Evolutionary conservation across 176 grass and related monocot species (phyloP).

Genomic region (Tuctoria greenei): DNA sequence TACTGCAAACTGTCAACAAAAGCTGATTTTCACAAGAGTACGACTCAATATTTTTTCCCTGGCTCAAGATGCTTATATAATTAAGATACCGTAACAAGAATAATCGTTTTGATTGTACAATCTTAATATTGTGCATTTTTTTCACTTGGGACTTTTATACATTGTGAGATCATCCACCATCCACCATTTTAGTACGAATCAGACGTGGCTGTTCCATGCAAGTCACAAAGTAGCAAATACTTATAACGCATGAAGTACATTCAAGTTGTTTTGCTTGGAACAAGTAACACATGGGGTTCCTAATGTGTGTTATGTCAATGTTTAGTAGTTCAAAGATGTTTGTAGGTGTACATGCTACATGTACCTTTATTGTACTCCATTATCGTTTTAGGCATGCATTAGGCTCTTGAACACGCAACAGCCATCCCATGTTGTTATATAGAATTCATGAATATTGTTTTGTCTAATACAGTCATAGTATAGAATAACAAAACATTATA

Average conservation of each 20-base stretch:
- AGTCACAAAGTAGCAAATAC: no score
- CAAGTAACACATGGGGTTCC: background rate
- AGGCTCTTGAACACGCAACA: background rate
- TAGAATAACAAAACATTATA: background rate
- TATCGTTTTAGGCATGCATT: background rate
- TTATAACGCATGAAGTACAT: background rate
- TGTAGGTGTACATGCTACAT: background rate
- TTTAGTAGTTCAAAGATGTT: background rate
- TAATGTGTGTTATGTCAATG: background rate
- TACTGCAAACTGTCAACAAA: background rate
- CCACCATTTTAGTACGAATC: no score
- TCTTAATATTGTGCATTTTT: no score
- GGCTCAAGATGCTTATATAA: background rate
- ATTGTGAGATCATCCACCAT: no score
- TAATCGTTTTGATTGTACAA: no score
- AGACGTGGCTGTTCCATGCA: no score
- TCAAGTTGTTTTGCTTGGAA: background rate
- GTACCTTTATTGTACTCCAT: background rate
- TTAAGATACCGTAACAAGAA: no score
- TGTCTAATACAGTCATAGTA: background rate
- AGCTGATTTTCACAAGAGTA: no score
- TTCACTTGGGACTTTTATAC: no score
- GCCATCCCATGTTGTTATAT: background rate
- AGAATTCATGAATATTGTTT: background rate
- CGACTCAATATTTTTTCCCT: no score